phyloP scores from a whole-genome alignment of 108 stramenopile species.

The Cyclotella baltica region DNA sequence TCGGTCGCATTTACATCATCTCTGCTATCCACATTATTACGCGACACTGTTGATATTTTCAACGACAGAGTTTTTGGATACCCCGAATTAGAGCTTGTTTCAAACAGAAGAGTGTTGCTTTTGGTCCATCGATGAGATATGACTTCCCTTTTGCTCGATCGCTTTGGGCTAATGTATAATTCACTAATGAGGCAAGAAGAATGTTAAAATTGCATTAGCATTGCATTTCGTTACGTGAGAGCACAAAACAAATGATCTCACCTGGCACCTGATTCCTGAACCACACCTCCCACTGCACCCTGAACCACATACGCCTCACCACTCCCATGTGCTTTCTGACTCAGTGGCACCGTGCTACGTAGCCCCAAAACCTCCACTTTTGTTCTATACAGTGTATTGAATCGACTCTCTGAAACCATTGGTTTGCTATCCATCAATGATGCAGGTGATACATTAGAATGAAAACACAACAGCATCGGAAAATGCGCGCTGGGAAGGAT shows the following conservation, averaged over 20 bases:
- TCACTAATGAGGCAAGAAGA: not conserved
- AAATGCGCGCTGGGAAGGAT: conserved; percentile 90
- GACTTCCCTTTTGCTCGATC: conserved; percentile 10
- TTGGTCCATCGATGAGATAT: conserved; percentile 48
- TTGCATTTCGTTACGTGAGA: not conserved
- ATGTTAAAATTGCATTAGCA: not conserved
- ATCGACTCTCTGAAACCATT: conserved; percentile 21
- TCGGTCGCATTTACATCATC: conserved; percentile 30
- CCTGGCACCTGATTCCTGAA: conserved; percentile 67
- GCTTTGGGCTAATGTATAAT: not conserved
- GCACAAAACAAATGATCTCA: conserved; percentile 4
- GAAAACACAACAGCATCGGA: conserved; percentile 82
- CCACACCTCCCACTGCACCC: conserved; percentile 68
- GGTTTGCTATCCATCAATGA: not conserved
- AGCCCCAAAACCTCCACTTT: conserved; percentile 63
- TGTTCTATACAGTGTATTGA: conserved; percentile 69
- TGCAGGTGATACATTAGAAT: conserved; percentile 33
- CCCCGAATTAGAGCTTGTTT: conserved; percentile 83
- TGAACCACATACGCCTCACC: conserved; percentile 56
- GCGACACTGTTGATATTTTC: conserved; percentile 48
- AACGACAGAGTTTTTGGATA: conserved; percentile 76
- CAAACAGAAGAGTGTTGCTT: conserved; percentile 64
- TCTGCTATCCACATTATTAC: conserved; percentile 15
- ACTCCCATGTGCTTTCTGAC: conserved; percentile 12
- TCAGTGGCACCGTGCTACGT: conserved; percentile 15